A percentile compares a stretch with the other conserved stretches of the same genome.
phyloP scores from a whole-genome alignment of 305 asterid species.

The Rubia occidens region DNA sequence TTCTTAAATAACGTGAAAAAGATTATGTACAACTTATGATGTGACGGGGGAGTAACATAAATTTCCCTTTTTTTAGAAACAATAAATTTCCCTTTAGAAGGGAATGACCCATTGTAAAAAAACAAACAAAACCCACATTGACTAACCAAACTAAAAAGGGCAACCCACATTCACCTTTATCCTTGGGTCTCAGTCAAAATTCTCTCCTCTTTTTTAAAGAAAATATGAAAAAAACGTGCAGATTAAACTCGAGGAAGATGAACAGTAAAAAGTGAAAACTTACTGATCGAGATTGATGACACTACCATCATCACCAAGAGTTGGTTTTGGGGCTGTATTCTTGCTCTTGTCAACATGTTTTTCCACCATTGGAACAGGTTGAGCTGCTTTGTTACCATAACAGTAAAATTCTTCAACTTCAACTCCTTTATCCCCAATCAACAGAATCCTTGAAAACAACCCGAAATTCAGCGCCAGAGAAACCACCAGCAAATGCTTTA shows the following conservation, averaged over 20 bases:
- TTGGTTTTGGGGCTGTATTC: constrained; percentile 15
- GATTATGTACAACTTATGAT: too few relatives aligned
- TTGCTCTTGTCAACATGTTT: constrained; percentile 18
- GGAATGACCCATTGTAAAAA: too few relatives aligned
- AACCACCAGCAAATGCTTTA: constrained; percentile 54
- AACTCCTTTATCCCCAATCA: constrained; percentile 32
- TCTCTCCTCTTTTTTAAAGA: not conserved
- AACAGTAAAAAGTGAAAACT: constrained; percentile 23
- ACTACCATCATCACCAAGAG: constrained; percentile 23
- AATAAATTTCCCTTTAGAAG: too few relatives aligned
- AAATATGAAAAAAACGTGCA: not conserved
- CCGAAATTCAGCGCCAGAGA: constrained; percentile 72
- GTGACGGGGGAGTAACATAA: too few relatives aligned
- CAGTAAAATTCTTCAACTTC: constrained; percentile 19
- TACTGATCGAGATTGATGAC: constrained; percentile 76
- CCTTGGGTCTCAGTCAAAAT: constrained; percentile 6
- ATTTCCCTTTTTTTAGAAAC: too few relatives aligned
- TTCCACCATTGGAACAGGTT: constrained; percentile 18
- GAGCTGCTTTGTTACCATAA: constrained; percentile 25
- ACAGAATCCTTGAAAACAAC: constrained; percentile 47
- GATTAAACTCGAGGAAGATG: not conserved
- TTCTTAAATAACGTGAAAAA: too few relatives aligned
- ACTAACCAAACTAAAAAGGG: constrained; percentile 18
- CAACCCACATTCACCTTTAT: not conserved
- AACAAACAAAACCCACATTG: constrained; percentile 1